Evolutionary conservation across 148 eudicot species (phyloP), one percentile per base, ranked within the genome.

Genomic region (Chenopodium suecicum): DNA sequence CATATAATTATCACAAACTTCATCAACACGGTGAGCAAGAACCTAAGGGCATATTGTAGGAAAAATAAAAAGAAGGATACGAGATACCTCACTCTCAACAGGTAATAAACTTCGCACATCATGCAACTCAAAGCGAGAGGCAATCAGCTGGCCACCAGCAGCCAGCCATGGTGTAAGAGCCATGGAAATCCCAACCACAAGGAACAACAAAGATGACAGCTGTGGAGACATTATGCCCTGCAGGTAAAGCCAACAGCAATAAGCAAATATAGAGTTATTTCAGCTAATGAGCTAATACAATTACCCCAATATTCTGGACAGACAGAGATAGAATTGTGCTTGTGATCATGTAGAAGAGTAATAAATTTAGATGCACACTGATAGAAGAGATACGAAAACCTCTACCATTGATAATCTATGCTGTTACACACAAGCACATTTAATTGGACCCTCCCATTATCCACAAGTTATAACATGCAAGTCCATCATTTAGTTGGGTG

Each of bases 91-190:
- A 85, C 97, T 96, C 85, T 96, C 99, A 68, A 78, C 95, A 58
- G 99, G 99, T 58, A 94, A 90, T 81, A 96, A 87, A 86, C 94
- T 96, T 73, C 99, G 89, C 78, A 96, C 93, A 85, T 96, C 99
- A 84, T 96, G 95, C 82, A 82, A 92, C 89, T 96, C 99, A 90
- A 96, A 94, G 11, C 91, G 95, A 89, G 98, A 92, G 80, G 99
- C 99, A 85, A 96, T 89, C 74, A 96, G 87, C 91, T 96, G 99
- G 74, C 99, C 99, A 82, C 99, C 98, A 86, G 99, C 99, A 85
- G 99, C 98, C 81, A 96, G 89, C 88, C 88, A 96, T 58, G 99
- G 99, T 31, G 99, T 96, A 72, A 96, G 85, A 75, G 97, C 99
- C 99, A 96, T 94, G 74, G 99, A 96, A 78, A 94, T 88, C 37